Evolutionary conservation across 1,284 basidiomycete species (phyloP), one percentile per base, ranked within the genome.

Genomic region (Leccinum griseonigrum): DNA sequence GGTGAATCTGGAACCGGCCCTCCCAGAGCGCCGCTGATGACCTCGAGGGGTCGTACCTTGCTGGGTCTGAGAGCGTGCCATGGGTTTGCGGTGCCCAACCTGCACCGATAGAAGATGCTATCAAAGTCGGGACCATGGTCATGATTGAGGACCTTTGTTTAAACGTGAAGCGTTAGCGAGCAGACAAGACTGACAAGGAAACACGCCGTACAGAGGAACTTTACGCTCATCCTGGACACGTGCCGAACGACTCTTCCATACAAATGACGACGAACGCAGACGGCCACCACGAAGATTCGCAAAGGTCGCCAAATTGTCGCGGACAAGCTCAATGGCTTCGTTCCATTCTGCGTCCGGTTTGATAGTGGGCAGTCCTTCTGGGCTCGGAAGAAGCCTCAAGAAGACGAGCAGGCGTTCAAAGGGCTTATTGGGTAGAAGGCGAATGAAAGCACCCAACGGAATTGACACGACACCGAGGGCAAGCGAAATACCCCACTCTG

Each of bases 401-500:
- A 78, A 76, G 69, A 88, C 84, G 74, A 98, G 87, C 60, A 92
- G 60, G 31, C 80, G 81, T 69, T 94, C 91, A 69, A 95, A 85
- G 0, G 94, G 94, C 50, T 71, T 83, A 65, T 92, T 95, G 32
- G 97, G 97, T 26, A 97, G 75, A 46, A 87, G 74, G 43, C 97
- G 92, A 66, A 97, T 85, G 61, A 97, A 71, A 38, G 83, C 88
- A 60, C 94, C 97, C 67, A 98, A 81, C 3, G 96, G 97, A 64
- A 98, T 85, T 9, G 97, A 91, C 55, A 95, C 83, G 59, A 91
- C 69, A 48, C 97, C 97, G 55, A 97, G 84, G 28, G 91, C 88
- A 58, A 99, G 79, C 1, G 92, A 93, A 66, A 98, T 94, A 56
- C 86, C 95, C 97, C 97, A 99, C 75, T 97, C 94, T 48, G 85